Conservation (phyloP, 2,329 filamentous ascomycete species). For the Blastomyces parvus region DNA sequence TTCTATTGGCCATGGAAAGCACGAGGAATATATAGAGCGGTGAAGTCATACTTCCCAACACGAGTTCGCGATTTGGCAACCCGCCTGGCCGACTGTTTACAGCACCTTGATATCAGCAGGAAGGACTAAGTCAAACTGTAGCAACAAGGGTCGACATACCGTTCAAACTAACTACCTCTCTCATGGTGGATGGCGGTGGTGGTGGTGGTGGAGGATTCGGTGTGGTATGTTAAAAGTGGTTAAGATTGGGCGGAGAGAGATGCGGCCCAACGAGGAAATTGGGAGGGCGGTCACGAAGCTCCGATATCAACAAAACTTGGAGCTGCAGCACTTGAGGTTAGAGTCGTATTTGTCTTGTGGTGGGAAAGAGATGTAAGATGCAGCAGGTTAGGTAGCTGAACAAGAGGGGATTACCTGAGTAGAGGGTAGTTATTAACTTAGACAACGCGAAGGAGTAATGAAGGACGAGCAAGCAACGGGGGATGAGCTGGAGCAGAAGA, state of each 20-base stretch:
- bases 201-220: neutral
- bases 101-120: conserved; percentile 23
- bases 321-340: neutral
- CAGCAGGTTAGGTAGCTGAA: neutral
- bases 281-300: neutral
- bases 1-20: neutral
- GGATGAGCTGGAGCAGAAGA: neutral
- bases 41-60: conserved; percentile 91
- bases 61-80: conserved; percentile 99
- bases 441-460: neutral
- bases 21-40: neutral
- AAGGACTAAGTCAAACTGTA: conserved; percentile 18
- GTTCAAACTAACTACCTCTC: conserved; percentile 99
- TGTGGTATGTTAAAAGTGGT: neutral
- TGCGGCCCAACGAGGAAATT: neutral
- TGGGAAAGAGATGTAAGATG: neutral
- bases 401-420: neutral
- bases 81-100: conserved; percentile 87
- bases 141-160: conserved; percentile 49
- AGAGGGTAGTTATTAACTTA: neutral
- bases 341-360: neutral
- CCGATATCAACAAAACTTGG: neutral
- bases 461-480: neutral
- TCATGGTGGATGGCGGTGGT: conserved; percentile 56
- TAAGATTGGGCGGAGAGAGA: neutral